phyloP scores from a whole-genome alignment of 805 yeast species.

The Saccharomycopsis amapae region DNA sequence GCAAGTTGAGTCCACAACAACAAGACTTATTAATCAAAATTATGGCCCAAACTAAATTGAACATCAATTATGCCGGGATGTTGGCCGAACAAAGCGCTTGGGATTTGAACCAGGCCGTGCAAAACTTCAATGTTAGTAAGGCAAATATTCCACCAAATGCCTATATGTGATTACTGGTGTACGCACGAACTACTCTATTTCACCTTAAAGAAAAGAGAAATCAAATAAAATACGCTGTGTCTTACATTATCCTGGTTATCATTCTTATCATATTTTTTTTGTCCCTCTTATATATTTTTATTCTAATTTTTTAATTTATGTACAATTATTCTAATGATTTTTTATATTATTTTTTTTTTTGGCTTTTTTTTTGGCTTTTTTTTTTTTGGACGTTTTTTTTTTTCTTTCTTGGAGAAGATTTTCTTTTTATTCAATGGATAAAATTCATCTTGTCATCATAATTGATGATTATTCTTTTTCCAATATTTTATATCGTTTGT shows the following conservation, averaged over 20 bases:
- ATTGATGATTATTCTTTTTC: too few relatives aligned
- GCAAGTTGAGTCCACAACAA: slow-evolving; percentile 46
- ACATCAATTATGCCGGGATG: slow-evolving; percentile 72
- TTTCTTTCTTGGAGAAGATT: too few relatives aligned
- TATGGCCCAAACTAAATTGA: slow-evolving; percentile 66
- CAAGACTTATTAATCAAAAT: slow-evolving; percentile 59
- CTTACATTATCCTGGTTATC: slow-evolving; percentile 1
- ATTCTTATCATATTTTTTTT: slow-evolving; percentile 4
- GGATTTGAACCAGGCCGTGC: slow-evolving; percentile 64
- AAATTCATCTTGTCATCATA: neutral
- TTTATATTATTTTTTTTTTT: too few relatives aligned
- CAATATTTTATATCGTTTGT: too few relatives aligned
- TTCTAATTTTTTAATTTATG: slow-evolving; percentile 3
- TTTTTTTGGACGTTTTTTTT: too few relatives aligned
- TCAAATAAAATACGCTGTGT: neutral
- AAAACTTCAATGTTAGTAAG: slow-evolving; percentile 64
- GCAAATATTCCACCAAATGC: slow-evolving; percentile 55
- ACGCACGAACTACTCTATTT: too few relatives aligned
- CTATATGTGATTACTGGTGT: slow-evolving; percentile 27
- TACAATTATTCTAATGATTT: neutral
- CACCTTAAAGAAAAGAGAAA: neutral
- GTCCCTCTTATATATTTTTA: neutral
- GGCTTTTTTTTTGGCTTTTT: too few relatives aligned
- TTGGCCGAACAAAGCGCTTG: slow-evolving; percentile 83
- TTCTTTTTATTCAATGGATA: too few relatives aligned